phyloP scores from a whole-genome alignment of 345 rosid species.

The Eucalyptus shirleyi region DNA sequence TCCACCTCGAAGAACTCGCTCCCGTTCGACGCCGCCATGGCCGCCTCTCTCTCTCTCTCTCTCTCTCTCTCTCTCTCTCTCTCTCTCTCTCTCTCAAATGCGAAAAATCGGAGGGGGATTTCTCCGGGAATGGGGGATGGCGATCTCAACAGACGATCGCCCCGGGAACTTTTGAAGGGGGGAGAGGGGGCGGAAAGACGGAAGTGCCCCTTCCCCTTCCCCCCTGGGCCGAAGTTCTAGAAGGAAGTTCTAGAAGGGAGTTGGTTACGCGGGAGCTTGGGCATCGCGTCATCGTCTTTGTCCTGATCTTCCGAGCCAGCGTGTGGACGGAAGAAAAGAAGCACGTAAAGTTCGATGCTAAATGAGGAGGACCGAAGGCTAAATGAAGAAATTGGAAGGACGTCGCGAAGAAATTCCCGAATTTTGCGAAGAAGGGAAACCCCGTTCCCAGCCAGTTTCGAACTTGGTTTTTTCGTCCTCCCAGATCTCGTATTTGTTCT shows the following conservation, averaged over 20 bases:
- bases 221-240: not conserved
- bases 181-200: not conserved
- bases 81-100: not conserved
- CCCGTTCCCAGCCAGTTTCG: too few species aligned
- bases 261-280: not conserved
- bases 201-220: not conserved
- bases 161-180: not conserved
- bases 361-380: not conserved
- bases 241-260: not conserved
- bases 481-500: too few species aligned
- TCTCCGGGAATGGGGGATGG: not conserved
- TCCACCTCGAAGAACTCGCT: conserved; percentile 73
- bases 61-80: not conserved
- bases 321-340: not conserved
- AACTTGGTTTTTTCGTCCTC: too few species aligned
- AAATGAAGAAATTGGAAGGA: too few species aligned
- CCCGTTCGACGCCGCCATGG: conserved; percentile 46
- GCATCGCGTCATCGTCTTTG: not conserved
- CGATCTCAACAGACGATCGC: not conserved
- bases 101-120: not conserved
- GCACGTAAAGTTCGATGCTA: not conserved
- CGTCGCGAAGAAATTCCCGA: too few species aligned
- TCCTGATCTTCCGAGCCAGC: not conserved
- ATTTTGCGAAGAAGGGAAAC: too few species aligned
- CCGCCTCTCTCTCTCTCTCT: not conserved